Conservation (phyloP, 345 rosid species). For the Brassica cretica region DNA sequence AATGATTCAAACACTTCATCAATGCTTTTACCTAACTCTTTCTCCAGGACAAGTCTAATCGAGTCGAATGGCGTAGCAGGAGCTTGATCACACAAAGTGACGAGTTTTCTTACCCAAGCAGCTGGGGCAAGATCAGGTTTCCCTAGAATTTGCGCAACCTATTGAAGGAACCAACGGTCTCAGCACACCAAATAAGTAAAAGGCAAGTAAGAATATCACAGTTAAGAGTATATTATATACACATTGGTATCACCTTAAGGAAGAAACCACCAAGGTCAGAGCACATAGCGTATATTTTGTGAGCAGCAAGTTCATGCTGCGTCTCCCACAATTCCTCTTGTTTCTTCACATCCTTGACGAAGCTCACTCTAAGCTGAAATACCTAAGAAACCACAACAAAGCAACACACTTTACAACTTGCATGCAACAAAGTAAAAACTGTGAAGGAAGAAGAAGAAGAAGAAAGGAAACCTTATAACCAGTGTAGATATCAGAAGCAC, state of each 20-base stretch:
- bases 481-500: constrained; percentile 71
- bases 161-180: constrained; percentile 14
- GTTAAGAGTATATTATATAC: background rate
- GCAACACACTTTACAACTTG: background rate
- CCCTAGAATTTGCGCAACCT: constrained; percentile 89
- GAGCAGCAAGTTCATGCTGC: constrained; percentile 90
- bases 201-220: background rate
- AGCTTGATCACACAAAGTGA: constrained; percentile 86
- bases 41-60: constrained; percentile 56
- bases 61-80: constrained; percentile 72
- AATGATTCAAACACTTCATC: constrained; percentile 66
- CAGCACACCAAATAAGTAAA: background rate
- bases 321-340: constrained; percentile 88
- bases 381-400: constrained; percentile 43
- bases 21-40: constrained; percentile 63
- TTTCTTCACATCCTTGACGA: constrained; percentile 70
- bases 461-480: constrained; percentile 74
- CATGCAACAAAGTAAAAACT: background rate
- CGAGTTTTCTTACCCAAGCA: constrained; percentile 91
- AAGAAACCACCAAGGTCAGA: constrained; percentile 93
- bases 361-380: constrained; percentile 73
- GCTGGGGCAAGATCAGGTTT: constrained; percentile 94
- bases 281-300: constrained; percentile 78
- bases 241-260: constrained; percentile 75
- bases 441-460: background rate